Conservation (phyloP, 1,284 basidiomycete species). For the Apiotrichum gracile region DNA sequence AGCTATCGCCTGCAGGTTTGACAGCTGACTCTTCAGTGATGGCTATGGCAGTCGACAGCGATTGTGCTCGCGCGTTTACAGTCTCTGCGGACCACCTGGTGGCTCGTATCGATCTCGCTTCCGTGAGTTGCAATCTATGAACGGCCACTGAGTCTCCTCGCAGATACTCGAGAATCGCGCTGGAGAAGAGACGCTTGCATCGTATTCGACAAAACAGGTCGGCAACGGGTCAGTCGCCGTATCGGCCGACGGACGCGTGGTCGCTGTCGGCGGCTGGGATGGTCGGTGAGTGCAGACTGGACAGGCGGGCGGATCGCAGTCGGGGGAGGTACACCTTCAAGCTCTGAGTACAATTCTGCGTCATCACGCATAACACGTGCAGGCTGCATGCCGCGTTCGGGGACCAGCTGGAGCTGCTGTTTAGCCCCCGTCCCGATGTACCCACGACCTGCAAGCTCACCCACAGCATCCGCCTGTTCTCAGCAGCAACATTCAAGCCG, state of each 20-base stretch:
- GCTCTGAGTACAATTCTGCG: too few relatives aligned
- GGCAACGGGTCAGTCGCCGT: slow-evolving; percentile 69
- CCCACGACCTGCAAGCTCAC: too few relatives aligned
- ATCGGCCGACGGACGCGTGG: slow-evolving; percentile 66
- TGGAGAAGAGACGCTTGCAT: slow-evolving; percentile 6
- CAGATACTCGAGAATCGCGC: not conserved
- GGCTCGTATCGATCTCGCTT: slow-evolving; percentile 53
- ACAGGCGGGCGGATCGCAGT: too few relatives aligned
- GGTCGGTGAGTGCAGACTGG: slow-evolving; percentile 57
- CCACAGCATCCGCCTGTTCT: slow-evolving; percentile 68
- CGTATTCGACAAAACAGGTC: slow-evolving; percentile 60
- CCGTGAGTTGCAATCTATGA: not conserved
- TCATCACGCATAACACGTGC: too few relatives aligned
- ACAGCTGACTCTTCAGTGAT: slow-evolving; percentile 58
- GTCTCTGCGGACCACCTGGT: slow-evolving; percentile 79
- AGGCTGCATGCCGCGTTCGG: too few relatives aligned
- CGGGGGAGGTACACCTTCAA: too few relatives aligned
- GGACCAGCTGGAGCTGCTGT: too few relatives aligned
- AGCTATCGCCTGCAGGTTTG: slow-evolving; percentile 25
- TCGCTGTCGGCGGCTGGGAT: slow-evolving; percentile 83
- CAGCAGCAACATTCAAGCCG: slow-evolving; percentile 65
- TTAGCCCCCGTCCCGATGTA: too few relatives aligned
- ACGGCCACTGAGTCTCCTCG: not conserved
- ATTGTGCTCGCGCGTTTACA: slow-evolving; percentile 60
- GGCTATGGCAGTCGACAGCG: slow-evolving; percentile 67